Evolutionary conservation across 2,329 filamentous ascomycete species (phyloP).

Genomic region (Ambrosiella cleistominuta): DNA sequence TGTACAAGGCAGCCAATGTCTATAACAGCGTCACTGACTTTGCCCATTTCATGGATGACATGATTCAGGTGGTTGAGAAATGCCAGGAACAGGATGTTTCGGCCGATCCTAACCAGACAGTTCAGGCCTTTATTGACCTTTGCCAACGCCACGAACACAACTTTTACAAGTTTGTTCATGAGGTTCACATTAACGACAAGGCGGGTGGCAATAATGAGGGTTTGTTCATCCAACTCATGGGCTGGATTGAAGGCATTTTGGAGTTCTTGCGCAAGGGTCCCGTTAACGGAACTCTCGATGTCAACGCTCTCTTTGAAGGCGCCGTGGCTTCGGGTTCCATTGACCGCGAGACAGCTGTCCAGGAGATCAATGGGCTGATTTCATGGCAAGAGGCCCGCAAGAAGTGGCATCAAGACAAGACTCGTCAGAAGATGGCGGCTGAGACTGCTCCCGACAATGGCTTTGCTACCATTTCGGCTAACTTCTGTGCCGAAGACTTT

Average conservation of each 20-base stretch:
- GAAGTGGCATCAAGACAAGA: constrained; percentile 97
- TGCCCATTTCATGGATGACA: constrained; percentile 79
- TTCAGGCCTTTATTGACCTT: constrained; percentile 93
- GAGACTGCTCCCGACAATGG: constrained; percentile 33
- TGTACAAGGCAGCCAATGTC: constrained; percentile 97
- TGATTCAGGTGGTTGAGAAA: constrained; percentile 58
- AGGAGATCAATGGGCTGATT: constrained; percentile 73
- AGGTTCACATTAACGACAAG: constrained; percentile 92
- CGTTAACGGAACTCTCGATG: constrained; percentile 69
- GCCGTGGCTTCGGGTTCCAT: constrained; percentile 50
- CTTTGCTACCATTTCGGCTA: constrained; percentile 32
- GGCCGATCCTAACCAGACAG: constrained; percentile 92
- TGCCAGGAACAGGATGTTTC: constrained; percentile 63
- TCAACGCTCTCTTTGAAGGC: constrained; percentile 82
- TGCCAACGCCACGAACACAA: constrained; percentile 90
- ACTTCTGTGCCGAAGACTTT: constrained; percentile 71
- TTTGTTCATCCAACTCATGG: constrained; percentile 89
- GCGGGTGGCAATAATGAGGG: constrained; percentile 25
- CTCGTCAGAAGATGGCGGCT: constrained; percentile 94
- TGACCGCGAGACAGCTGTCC: constrained; percentile 53
- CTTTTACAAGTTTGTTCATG: constrained; percentile 97
- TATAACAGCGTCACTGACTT: constrained; percentile 97
- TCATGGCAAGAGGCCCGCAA: constrained; percentile 90
- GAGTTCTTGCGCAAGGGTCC: constrained; percentile 83
- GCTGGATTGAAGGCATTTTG: constrained; percentile 89